Conservation (phyloP, 2,329 filamentous ascomycete genomes). For the Botrytis deweyae region DNA sequence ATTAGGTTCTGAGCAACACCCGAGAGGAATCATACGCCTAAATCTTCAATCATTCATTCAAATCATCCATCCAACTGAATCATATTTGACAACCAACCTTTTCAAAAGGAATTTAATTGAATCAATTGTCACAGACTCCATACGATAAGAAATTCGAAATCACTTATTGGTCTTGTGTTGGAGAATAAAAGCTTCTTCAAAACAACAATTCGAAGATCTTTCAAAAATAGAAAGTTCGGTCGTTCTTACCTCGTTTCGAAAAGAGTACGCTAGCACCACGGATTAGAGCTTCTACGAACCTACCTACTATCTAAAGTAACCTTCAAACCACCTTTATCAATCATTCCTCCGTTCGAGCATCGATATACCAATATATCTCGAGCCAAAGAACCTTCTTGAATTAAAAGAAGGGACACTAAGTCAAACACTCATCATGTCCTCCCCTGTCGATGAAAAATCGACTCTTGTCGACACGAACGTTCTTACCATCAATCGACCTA, state of each 20-base stretch:
- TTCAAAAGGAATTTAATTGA: constrained; percentile 1
- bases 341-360: not conserved
- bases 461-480: constrained; percentile 18
- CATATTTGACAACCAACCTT: not conserved
- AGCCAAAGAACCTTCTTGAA: not conserved
- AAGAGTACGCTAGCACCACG: constrained; percentile 5
- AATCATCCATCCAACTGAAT: constrained; percentile 1
- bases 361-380: not conserved
- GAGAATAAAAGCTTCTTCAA: not conserved
- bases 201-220: constrained; percentile 1
- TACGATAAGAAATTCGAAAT: not conserved
- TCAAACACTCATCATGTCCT: constrained; percentile 15
- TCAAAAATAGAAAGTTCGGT: constrained; percentile 5
- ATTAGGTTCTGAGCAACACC: not conserved
- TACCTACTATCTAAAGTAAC: not conserved
- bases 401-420: not conserved
- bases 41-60: constrained; percentile 5
- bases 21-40: constrained; percentile 6
- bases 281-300: not conserved
- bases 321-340: not conserved
- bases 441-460: constrained; percentile 26
- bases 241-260: constrained; percentile 9
- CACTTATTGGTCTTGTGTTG: not conserved
- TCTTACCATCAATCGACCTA: constrained; percentile 27
- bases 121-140: not conserved